phyloP scores from a whole-genome alignment of 2,329 filamentous ascomycete genomes.

The Beauveria sp. region DNA sequence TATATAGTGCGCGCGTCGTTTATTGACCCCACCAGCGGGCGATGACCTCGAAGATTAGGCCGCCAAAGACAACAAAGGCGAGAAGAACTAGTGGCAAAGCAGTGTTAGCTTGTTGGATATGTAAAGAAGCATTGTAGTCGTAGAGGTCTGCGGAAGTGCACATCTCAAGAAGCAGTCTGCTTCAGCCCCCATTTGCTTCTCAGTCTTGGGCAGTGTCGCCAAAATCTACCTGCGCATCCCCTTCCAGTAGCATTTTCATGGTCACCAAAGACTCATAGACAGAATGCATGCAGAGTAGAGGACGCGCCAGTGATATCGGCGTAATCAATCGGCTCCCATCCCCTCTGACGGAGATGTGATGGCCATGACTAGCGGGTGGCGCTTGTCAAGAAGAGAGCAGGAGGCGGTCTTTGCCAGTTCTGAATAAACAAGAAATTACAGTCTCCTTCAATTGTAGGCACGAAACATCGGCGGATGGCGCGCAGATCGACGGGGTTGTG shows the following conservation, averaged over 20 bases:
- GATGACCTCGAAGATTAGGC: slow-evolving; percentile 50
- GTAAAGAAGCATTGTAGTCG: background rate
- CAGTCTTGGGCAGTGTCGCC: background rate
- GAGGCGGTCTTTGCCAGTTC: too few species aligned
- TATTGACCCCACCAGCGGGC: slow-evolving; percentile 37
- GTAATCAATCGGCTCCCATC: too few species aligned
- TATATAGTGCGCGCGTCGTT: background rate
- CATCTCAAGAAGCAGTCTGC: background rate
- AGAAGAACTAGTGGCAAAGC: slow-evolving; percentile 37
- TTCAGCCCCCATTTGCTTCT: background rate
- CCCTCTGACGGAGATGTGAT: background rate
- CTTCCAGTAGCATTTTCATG: background rate
- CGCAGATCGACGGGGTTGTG: background rate
- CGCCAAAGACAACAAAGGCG: slow-evolving; percentile 54
- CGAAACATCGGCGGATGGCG: background rate
- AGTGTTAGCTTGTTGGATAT: background rate
- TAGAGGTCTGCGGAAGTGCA: background rate
- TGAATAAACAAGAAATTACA: too few species aligned
- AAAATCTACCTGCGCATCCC: background rate
- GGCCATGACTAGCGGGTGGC: background rate
- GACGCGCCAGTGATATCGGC: background rate
- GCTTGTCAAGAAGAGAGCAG: background rate
- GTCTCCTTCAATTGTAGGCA: background rate
- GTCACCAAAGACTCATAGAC: background rate
- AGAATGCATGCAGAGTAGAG: background rate